Percentiles rank a stretch among this genome's conserved stretches.
Evolutionary conservation across 768 basidiomycete species (phyloP).

Genomic region (Rhodosporidiobolus odoratus): DNA sequence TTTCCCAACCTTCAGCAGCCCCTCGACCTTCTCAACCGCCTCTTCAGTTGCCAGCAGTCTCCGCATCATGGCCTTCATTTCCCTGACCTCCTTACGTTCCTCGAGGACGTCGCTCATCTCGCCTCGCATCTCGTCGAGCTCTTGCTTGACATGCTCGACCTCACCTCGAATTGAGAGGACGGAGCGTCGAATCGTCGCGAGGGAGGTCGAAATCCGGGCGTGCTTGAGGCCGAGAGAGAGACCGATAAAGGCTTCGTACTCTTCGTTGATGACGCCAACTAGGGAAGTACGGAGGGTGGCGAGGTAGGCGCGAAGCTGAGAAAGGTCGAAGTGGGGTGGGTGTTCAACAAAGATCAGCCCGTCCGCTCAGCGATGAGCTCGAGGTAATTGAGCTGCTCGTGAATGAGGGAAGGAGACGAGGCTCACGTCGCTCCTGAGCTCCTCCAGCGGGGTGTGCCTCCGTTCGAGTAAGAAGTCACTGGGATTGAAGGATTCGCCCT

Average conservation of each 20-base stretch:
- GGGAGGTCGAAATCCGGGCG: constrained; percentile 56
- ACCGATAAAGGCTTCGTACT: constrained; percentile 96
- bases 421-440: constrained; percentile 71
- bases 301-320: constrained; percentile 73
- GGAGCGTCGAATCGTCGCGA: constrained; percentile 57
- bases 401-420: not conserved
- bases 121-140: constrained; percentile 63
- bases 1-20: constrained; percentile 53
- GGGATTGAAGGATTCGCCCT: constrained; percentile 57
- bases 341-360: not conserved
- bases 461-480: constrained; percentile 84
- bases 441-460: constrained; percentile 70
- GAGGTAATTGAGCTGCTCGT: not conserved
- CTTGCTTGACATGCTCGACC: constrained; percentile 55
- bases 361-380: not conserved
- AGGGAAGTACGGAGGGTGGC: constrained; percentile 82
- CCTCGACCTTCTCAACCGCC: constrained; percentile 79
- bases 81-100: constrained; percentile 67
- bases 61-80: constrained; percentile 82
- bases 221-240: constrained; percentile 85
- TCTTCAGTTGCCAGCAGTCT: constrained; percentile 88
- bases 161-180: constrained; percentile 60
- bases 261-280: constrained; percentile 91
- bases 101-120: constrained; percentile 72
- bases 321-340: not conserved